Base-by-base conservation (phyloP, 805 yeast genomes). In the Starmerella kuoi region DNA sequence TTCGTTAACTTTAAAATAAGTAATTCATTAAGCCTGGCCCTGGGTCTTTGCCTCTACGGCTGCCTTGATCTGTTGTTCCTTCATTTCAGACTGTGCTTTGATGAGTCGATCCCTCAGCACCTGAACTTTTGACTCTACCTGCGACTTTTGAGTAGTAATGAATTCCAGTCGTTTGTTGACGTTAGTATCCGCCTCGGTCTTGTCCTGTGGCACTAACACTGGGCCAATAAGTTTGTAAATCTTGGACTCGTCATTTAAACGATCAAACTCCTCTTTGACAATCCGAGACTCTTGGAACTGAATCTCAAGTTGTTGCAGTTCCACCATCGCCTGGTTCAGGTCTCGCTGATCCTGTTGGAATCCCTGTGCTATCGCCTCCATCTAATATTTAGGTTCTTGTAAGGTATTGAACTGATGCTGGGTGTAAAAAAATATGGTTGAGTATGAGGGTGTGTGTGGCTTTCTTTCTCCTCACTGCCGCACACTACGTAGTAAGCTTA, bases 211-310 rank as follows among this genome's bases (percentile, higher is more conserved):
- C 47, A 93, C 67, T 46, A 91, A 67, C 3, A 88, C 86, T 5
- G 95, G 94, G 1, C 98, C 98, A 21, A 88, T 81, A 50, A 87
- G 69, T 62, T 91, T 91, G 65, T 74, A 91, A 21, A 91, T 76
- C 53, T 81, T 82, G 14, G 93, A 70, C 30, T 74, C 80, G 27
- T 75, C 81, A 42, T 73, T 72, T 43, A 82, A 64, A 34, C 63
- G 53, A 23, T 71, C 73, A 54, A 91, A 82, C 62, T 91, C 98
- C 44, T 73, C 77, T 50, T 77, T 69, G 14, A 91, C 98, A 38
- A 91, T 87, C 54, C 77, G 77, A 61, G 87, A 87, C 61, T 91
- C 99, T 61, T 91, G 98, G 53, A 68, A 74, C 63, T 91, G 99
- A 1, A 96, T 83, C 58, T 91, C 99, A 35, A 91, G 70, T 56